Evolutionary conservation across 768 basidiomycete species (phyloP).

Genomic region (Rhodotorula babjevae): DNA sequence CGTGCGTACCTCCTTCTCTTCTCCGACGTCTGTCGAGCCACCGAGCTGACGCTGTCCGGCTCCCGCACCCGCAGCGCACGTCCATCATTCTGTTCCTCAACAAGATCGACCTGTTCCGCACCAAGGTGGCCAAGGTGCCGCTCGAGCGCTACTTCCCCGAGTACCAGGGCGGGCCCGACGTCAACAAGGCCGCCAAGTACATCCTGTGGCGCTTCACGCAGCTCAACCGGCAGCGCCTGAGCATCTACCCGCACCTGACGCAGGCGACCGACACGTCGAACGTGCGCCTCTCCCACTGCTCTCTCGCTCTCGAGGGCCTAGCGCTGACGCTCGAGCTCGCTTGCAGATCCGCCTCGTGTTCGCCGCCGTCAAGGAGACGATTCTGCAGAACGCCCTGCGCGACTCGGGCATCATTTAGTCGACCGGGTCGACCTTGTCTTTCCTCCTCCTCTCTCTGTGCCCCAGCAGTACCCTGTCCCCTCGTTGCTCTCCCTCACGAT

Average conservation of each 20-base stretch:
- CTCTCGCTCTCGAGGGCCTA: no score
- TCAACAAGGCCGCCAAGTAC: conserved; percentile 52
- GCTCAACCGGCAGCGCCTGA: conserved; percentile 55
- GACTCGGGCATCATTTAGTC: conserved; percentile 72
- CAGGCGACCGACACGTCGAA: conserved; percentile 83
- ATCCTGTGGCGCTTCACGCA: conserved; percentile 95
- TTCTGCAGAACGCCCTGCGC: conserved; percentile 77
- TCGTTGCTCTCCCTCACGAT: not conserved
- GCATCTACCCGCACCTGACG: conserved; percentile 72
- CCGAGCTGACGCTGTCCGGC: no score
- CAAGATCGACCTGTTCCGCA: conserved; percentile 73
- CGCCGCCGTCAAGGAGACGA: conserved; percentile 87
- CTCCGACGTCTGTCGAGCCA: not conserved
- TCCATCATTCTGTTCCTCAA: conserved; percentile 65
- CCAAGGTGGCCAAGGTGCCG: conserved; percentile 60
- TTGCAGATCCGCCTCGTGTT: conserved; percentile 61
- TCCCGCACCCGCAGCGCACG: conserved; percentile 42
- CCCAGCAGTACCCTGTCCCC: not conserved
- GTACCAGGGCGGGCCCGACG: conserved; percentile 41
- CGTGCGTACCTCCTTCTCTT: not conserved
- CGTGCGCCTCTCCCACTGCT: conserved; percentile 48
- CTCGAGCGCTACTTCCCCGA: conserved; percentile 53
- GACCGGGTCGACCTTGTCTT: no score
- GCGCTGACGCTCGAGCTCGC: not conserved
- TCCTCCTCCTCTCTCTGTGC: not conserved